These are phyloP conservation scores for Leishmania arabica DNA, from an alignment of 208 protist species.

Conservation along the genomic window DNA sequence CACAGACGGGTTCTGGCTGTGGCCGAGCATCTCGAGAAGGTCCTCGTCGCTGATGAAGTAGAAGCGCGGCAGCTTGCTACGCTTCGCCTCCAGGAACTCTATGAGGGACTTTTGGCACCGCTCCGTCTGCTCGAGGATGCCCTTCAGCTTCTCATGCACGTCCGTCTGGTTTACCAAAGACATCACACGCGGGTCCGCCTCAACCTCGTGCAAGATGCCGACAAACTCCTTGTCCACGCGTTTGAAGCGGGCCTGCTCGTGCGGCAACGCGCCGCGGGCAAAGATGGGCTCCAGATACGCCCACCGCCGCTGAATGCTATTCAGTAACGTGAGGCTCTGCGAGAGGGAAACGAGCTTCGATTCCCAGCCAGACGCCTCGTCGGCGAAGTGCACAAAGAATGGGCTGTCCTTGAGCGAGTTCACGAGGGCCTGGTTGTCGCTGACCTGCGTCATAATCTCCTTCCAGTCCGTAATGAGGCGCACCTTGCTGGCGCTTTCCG, in stretches of 20 bases:
- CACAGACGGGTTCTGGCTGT: conserved; percentile 91
- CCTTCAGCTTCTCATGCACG: conserved; percentile 84
- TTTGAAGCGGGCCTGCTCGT: conserved; percentile 96
- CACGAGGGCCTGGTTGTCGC: conserved; percentile 96
- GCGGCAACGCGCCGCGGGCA: conserved; percentile 94
- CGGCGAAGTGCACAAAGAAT: conserved; percentile 94
- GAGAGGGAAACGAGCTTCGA: conserved; percentile 88
- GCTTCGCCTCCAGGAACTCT: conserved; percentile 98
- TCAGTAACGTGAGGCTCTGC: conserved; percentile 86
- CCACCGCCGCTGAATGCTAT: conserved; percentile 97
- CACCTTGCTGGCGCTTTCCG: conserved; percentile 56
- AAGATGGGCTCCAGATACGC: conserved; percentile 99
- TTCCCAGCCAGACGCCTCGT: conserved; percentile 92
- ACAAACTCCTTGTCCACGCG: conserved; percentile 96
- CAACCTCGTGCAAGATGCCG: conserved; percentile 89
- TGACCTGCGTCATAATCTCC: conserved; percentile 95
- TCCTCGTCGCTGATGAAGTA: conserved; percentile 99
- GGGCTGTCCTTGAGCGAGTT: conserved; percentile 95
- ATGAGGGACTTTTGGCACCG: conserved; percentile 96
- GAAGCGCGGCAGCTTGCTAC: conserved; percentile 94
- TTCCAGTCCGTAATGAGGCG: conserved; percentile 98
- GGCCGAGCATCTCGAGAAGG: conserved; percentile 97
- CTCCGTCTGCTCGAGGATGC: conserved; percentile 95
- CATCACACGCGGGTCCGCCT: conserved; percentile 92
- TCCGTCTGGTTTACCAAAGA: conserved; percentile 83